These are phyloP conservation scores for Quercus dentata DNA, from an alignment of 306 rosid species.

Conservation along the genomic window DNA sequence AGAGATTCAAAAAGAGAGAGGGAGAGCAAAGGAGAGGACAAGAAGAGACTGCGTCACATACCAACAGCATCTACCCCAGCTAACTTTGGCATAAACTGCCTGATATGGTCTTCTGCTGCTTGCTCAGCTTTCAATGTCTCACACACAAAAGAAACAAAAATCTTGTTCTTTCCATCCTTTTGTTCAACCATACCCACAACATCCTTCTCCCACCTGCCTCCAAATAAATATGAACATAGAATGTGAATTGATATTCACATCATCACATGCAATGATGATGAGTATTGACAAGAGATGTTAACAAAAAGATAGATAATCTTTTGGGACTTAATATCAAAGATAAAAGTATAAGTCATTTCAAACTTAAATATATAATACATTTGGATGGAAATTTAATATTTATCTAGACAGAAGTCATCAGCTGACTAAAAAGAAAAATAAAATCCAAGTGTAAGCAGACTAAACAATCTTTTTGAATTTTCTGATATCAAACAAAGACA, in stretches of 20 bases:
- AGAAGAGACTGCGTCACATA: conserved; percentile 27
- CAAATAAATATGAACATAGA: conserved; percentile 18
- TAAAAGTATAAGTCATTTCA: background rate
- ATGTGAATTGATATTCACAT: conserved; percentile 8
- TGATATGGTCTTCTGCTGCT: conserved; percentile 92
- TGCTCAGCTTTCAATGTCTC: conserved; percentile 78
- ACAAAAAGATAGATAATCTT: background rate
- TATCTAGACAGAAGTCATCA: background rate
- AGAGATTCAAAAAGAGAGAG: background rate
- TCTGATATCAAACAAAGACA: background rate
- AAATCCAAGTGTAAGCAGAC: background rate
- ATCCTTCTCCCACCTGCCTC: conserved; percentile 84
- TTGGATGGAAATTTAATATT: background rate
- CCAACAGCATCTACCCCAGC: conserved; percentile 91
- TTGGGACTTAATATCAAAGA: background rate
- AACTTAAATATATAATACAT: background rate
- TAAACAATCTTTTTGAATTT: background rate
- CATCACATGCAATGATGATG: conserved; percentile 1
- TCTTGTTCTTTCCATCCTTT: conserved; percentile 57
- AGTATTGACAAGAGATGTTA: background rate
- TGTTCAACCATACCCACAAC: conserved; percentile 65
- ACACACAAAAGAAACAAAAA: conserved; percentile 61
- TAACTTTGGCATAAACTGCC: conserved; percentile 79
- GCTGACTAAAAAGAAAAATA: background rate
- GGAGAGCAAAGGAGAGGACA: background rate